These are phyloP conservation scores for Ligustrum vulgare DNA, from an alignment of 257 asterid genomes.

Conservation along the genomic window DNA sequence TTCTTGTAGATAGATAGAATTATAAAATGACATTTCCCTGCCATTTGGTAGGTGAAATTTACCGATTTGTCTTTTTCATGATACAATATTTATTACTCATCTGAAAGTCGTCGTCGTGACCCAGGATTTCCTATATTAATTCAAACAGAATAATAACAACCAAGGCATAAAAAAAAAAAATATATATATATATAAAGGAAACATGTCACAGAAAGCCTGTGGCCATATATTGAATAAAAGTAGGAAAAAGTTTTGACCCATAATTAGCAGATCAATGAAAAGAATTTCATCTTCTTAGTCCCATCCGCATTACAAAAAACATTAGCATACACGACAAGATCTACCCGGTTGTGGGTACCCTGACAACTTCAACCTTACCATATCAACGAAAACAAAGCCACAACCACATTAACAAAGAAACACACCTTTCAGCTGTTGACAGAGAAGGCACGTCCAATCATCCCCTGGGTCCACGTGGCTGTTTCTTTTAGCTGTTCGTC, in stretches of 20 bases:
- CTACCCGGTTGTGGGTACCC: slow-evolving; percentile 27
- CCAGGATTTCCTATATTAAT: not conserved
- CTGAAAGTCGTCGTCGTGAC: not conserved
- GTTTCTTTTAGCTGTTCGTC: slow-evolving; percentile 82
- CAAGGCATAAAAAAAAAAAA: not conserved
- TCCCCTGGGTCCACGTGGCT: slow-evolving; percentile 86
- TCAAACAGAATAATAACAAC: not conserved
- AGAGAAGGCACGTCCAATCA: slow-evolving; percentile 73
- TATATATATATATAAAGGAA: not conserved
- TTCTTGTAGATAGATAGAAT: not conserved
- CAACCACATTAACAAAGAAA: slow-evolving; percentile 12
- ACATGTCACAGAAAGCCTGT: slow-evolving; percentile 37
- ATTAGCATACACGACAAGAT: slow-evolving; percentile 23
- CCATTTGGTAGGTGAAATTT: not conserved
- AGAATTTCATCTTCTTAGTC: slow-evolving; percentile 39
- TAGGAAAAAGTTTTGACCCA: slow-evolving; percentile 25
- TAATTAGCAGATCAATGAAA: slow-evolving; percentile 37
- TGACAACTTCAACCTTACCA: slow-evolving; percentile 18
- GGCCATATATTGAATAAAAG: slow-evolving; percentile 29
- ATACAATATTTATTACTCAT: not conserved
- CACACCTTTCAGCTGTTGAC: slow-evolving; percentile 40
- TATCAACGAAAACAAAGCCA: not conserved
- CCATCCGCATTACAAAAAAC: slow-evolving; percentile 33
- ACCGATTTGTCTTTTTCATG: not conserved
- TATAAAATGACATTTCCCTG: not conserved